phyloP scores from a whole-genome alignment of 2,329 filamentous ascomycete genomes.

The Chaetomiaceae sp. region DNA sequence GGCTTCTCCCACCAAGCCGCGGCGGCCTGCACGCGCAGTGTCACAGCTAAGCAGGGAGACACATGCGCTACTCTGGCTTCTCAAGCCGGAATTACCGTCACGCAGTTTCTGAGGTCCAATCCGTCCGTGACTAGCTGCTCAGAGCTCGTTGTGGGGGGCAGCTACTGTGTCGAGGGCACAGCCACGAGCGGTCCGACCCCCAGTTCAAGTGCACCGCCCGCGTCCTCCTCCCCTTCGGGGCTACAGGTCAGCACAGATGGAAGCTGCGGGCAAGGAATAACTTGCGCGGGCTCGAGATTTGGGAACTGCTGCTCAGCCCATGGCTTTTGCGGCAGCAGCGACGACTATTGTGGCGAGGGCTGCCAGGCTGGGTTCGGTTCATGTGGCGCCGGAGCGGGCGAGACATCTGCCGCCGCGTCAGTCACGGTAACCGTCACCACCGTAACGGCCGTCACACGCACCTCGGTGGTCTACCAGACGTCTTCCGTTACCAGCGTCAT shows the following conservation, averaged over 20 bases:
- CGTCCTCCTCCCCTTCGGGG: neutral
- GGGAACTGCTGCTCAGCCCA: slow-evolving; percentile 27
- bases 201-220: neutral
- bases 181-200: slow-evolving; percentile 7
- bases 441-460: slow-evolving; percentile 10
- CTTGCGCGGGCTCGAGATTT: slow-evolving; percentile 24
- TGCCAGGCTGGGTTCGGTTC: slow-evolving; percentile 23
- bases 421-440: slow-evolving; percentile 17
- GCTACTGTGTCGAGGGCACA: slow-evolving; percentile 24
- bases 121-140: slow-evolving; percentile 23
- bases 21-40: slow-evolving; percentile 21
- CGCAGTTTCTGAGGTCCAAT: slow-evolving; percentile 25
- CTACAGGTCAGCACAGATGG: slow-evolving; percentile 24
- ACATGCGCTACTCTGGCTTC: slow-evolving; percentile 26
- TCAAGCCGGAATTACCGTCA: slow-evolving; percentile 25
- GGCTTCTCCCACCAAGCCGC: slow-evolving; percentile 9
- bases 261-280: slow-evolving; percentile 22
- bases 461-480: slow-evolving; percentile 5
- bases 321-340: slow-evolving; percentile 26
- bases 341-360: slow-evolving; percentile 25
- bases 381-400: slow-evolving; percentile 12
- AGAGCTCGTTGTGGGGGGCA: slow-evolving; percentile 13
- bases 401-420: neutral
- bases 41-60: slow-evolving; percentile 27
- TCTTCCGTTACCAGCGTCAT: slow-evolving; percentile 6